phyloP scores from a whole-genome alignment of 345 rosid species.

The Nasturtium officinale region DNA sequence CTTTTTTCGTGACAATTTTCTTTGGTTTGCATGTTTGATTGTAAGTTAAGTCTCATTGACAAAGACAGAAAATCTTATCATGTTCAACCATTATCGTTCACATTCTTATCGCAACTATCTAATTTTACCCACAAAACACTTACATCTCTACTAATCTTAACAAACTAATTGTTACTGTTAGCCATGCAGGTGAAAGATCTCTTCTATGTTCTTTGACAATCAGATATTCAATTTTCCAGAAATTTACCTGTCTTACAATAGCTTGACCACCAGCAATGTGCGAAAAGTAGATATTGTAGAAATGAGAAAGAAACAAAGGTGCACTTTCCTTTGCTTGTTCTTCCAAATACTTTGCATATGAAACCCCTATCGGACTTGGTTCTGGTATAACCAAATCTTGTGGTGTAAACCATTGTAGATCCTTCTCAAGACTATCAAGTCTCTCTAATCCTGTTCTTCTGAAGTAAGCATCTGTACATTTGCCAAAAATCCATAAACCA shows the following conservation, averaged over 20 bases:
- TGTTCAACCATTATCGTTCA: neutral
- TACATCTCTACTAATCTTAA: neutral
- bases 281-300: constrained; percentile 86
- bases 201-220: neutral
- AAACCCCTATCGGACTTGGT: constrained; percentile 63
- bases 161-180: neutral
- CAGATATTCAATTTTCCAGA: neutral
- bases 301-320: constrained; percentile 80
- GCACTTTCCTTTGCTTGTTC: constrained; percentile 70
- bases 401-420: constrained; percentile 65
- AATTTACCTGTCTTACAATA: constrained; percentile 63
- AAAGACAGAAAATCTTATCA: neutral
- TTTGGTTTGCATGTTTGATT: neutral
- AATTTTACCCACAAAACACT: neutral
- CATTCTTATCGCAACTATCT: constrained; percentile 2
- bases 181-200: neutral
- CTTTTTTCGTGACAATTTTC: neutral
- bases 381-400: constrained; percentile 57
- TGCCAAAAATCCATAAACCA: neutral
- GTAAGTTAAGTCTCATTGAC: neutral
- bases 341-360: constrained; percentile 71
- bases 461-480: constrained; percentile 73
- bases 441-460: constrained; percentile 88
- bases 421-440: constrained; percentile 60
- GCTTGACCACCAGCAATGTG: constrained; percentile 91